Conservation (phyloP, 2,329 filamentous ascomycete genomes). For the Chalaropsis thielavioides region DNA sequence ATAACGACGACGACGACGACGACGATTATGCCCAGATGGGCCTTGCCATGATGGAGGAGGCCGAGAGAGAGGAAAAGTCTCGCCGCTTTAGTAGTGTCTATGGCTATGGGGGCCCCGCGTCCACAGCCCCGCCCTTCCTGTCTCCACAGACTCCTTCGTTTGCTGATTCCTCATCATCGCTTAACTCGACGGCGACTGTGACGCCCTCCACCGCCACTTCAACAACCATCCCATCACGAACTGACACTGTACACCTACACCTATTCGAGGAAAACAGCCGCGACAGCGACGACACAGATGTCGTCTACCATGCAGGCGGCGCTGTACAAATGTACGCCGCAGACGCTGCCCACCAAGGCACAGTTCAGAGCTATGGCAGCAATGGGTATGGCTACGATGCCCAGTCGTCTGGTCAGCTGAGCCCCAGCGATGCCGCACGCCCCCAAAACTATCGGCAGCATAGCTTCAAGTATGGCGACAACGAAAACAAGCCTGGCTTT, state of each 20-base stretch:
- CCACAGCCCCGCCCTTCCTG: neutral
- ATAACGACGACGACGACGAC: constrained; percentile 44
- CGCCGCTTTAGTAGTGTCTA: neutral
- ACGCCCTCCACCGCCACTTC: neutral
- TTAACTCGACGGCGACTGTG: neutral
- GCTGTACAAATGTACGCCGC: neutral
- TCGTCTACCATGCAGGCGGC: neutral
- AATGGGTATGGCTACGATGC: neutral
- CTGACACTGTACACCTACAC: neutral
- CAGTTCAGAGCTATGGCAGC: neutral
- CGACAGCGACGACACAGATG: neutral
- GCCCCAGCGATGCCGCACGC: constrained; percentile 20
- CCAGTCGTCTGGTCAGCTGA: neutral
- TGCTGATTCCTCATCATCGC: neutral
- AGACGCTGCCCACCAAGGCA: neutral
- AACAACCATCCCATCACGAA: neutral
- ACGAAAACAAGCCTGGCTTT: constrained; percentile 29
- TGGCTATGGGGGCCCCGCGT: neutral
- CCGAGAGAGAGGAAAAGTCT: constrained; percentile 58
- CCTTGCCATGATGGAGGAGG: constrained; percentile 67
- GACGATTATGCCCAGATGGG: constrained; percentile 82
- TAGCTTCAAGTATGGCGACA: constrained; percentile 8
- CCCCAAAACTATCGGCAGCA: neutral
- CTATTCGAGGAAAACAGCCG: neutral
- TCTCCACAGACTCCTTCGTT: neutral